phyloP scores from a whole-genome alignment of 192 early-diverging fungal genomes.

The Coemansia asiatica region DNA sequence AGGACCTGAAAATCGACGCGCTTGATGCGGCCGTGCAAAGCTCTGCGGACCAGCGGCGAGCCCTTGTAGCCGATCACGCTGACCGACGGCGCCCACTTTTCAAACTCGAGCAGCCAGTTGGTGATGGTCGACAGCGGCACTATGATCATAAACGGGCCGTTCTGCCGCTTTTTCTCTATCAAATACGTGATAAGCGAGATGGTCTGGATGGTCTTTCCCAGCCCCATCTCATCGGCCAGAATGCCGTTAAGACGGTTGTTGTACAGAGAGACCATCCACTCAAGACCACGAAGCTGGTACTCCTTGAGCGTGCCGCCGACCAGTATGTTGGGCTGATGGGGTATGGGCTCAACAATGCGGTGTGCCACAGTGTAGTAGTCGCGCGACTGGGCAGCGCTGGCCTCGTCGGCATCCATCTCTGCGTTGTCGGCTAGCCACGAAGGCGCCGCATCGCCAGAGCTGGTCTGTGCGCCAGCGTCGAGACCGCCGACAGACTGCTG shows the following conservation, averaged over 20 bases:
- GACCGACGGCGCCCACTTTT: constrained; percentile 94
- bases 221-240: constrained; percentile 94
- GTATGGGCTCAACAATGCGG: constrained; percentile 76
- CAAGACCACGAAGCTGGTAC: constrained; percentile 92
- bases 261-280: constrained; percentile 99
- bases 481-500: constrained; percentile 59
- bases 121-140: constrained; percentile 95
- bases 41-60: constrained; percentile 68
- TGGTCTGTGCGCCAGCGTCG: constrained; percentile 16
- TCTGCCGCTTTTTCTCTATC: constrained; percentile 91
- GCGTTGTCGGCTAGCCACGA: constrained; percentile 47
- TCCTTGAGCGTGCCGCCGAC: constrained; percentile 93
- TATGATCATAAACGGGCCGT: constrained; percentile 94
- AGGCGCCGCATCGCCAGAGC: constrained; percentile 15
- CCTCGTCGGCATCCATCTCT: constrained; percentile 43
- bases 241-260: constrained; percentile 99
- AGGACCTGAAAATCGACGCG: constrained; percentile 88
- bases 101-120: constrained; percentile 97
- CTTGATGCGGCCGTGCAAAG: constrained; percentile 69
- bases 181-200: constrained; percentile 94
- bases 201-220: constrained; percentile 91
- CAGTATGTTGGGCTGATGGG: constrained; percentile 79
- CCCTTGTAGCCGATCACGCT: constrained; percentile 94
- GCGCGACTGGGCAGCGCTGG: constrained; percentile 34
- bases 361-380: constrained; percentile 92